Evolutionary conservation across 352 stramenopile species (phyloP).

Genomic region (Globisporangium irregulare): DNA sequence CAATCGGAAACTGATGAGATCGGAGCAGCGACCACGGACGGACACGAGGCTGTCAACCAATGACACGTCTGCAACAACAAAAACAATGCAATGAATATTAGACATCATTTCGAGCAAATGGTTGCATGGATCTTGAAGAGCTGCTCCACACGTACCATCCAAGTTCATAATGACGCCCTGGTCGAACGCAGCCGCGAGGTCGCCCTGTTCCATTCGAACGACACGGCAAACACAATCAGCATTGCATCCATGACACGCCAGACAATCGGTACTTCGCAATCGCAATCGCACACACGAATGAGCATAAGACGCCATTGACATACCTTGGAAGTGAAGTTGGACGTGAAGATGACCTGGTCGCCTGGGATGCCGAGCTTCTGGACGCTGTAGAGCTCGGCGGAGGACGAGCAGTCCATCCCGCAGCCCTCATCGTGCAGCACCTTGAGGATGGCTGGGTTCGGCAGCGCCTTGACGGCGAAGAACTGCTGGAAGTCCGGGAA

Average conservation of each 20-base stretch:
- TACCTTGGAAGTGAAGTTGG: conserved; percentile 84
- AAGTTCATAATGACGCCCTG: conserved; percentile 88
- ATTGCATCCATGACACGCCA: not conserved
- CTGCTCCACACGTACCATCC: conserved; percentile 40
- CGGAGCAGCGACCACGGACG: conserved; percentile 65
- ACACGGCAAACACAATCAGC: not conserved
- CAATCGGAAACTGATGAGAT: conserved; percentile 87
- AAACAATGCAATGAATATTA: not conserved
- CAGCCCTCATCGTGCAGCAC: conserved; percentile 80
- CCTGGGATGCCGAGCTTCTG: conserved; percentile 70
- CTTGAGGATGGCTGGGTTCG: conserved; percentile 86
- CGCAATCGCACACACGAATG: not conserved
- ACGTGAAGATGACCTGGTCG: conserved; percentile 87
- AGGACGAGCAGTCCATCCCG: conserved; percentile 89
- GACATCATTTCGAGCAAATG: not conserved
- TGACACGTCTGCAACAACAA: conserved; percentile 45
- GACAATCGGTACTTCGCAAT: not conserved
- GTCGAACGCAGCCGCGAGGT: conserved; percentile 72
- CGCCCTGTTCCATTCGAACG: conserved; percentile 22
- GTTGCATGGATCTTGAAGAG: not conserved
- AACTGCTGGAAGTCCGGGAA: conserved; percentile 88
- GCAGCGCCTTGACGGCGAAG: conserved; percentile 88
- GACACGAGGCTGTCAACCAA: conserved; percentile 75
- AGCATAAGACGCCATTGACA: not conserved
- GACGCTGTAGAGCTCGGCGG: conserved; percentile 76